Evolutionary conservation across 129 eudicot genomes (phyloP), one percentile per base, ranked within the genome.

Genomic region (Sambucus nigra): DNA sequence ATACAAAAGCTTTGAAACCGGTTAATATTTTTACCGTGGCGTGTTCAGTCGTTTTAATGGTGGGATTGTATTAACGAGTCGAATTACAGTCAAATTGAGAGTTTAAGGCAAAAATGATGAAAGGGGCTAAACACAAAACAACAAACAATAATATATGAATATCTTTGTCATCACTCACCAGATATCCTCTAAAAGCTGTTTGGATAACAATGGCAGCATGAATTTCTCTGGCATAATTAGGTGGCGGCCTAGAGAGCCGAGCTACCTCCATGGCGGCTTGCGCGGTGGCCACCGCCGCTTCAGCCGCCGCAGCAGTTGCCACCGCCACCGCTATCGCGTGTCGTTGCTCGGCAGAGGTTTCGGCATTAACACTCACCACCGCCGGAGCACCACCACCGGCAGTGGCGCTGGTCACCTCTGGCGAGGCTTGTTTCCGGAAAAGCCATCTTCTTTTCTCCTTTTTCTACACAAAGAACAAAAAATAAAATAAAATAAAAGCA

Each of bases 101-200:
- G n/a, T n/a, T n/a, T n/a, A n/a, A n/a, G n/a, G n/a, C n/a, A n/a
- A n/a, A n/a, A n/a, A n/a, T n/a, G n/a, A n/a, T n/a, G n/a, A n/a
- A n/a, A n/a, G n/a, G n/a, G n/a, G n/a, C n/a, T n/a, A n/a, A n/a
- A n/a, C n/a, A n/a, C n/a, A n/a, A n/a, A n/a, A n/a, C n/a, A n/a
- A n/a, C 61, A 49, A 53, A 46, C 22, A 51, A 19, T 27, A 55
- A 55, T 17, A 25, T 21, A 25, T 48, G n/a, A n/a, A 69, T 68
- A 64, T 74, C 75, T 74, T 32, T 64, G 44, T 19, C 47, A 25
- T 21, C 38, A 70, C 81, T 79, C 42, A 83, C 94, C 76, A 83
- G 75, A 64, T 79, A 83, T 46, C 87, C 94, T 67, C 94, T 76
- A 56, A 83, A 83, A 41, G 94, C 79, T 0, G 94, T 83, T 66